Percentiles rank a stretch among this genome's conserved stretches.
Evolutionary conservation across 2,329 filamentous ascomycete species (phyloP).

Genomic region (Dactylonectria estremocensis): DNA sequence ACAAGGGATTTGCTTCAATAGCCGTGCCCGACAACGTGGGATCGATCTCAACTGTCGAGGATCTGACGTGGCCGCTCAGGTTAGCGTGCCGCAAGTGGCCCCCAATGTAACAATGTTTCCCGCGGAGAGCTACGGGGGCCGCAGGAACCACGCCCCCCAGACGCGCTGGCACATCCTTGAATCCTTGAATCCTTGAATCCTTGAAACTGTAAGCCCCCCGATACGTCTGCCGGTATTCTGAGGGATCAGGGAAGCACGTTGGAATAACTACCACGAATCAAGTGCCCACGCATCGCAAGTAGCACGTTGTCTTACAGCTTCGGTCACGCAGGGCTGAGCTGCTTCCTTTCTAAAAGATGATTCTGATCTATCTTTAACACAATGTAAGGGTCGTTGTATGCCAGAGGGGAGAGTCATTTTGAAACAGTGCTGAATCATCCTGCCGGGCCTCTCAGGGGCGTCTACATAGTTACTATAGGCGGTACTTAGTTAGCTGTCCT

Average conservation of each 20-base stretch:
- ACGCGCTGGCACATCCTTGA: neutral
- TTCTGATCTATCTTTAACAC: neutral
- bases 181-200: too few species aligned
- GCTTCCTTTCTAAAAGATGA: neutral
- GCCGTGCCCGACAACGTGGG: conserved; percentile 11
- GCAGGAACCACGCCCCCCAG: neutral
- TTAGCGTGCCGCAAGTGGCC: neutral
- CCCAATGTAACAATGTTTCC: too few species aligned
- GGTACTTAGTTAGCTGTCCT: neutral
- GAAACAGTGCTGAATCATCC: neutral
- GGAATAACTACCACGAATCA: neutral
- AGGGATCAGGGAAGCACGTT: neutral
- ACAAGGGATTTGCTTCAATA: neutral
- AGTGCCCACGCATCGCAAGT: neutral
- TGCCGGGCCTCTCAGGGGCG: neutral
- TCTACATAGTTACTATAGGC: neutral
- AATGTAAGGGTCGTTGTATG: neutral
- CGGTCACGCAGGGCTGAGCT: neutral
- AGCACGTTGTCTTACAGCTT: neutral
- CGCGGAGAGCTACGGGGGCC: too few species aligned
- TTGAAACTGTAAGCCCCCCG: neutral
- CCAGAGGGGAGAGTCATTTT: neutral
- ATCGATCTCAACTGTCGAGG: conserved; percentile 10
- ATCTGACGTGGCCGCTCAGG: conserved; percentile 18
- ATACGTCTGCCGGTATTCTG: neutral